Evolutionary conservation across 148 eudicot genomes (phyloP), one percentile per base, ranked within the genome.

Genomic region (Vaccinium myrtillus): DNA sequence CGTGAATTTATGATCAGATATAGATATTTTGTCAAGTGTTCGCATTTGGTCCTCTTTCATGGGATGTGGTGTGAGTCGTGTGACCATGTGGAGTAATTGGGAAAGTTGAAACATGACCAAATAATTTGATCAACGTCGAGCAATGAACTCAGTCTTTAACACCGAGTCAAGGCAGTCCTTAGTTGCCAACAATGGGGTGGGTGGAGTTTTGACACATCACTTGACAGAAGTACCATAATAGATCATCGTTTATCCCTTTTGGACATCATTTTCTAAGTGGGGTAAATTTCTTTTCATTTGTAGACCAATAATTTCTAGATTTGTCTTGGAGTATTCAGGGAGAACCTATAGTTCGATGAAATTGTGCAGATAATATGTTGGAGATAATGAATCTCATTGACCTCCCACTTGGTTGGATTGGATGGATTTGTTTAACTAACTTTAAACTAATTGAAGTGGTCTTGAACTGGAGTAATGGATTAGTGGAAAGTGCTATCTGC

Each of bases 11-110:
- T 75, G 23, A 19, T 8, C 8, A 81, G 27, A 5, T 25, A 10
- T 12, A 9, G 15, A 25, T 78, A 5, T 49, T 32, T 51, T 27
- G 27, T 65, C 32, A 25, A 43, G 16, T 81, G 51, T 81, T 63
- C 36, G 18, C 53, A 14, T 81, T 63, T 56, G 25, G 74, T 25
- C 15, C 73, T 25, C 36, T 67, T 67, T 67, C 73, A 25, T 67
- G 73, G 73, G 32, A 30, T 27, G 74, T 50, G 71, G 71, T 65
- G 71, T 65, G 63, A 58, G 74, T 50, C 14, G 71, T 65, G 71
- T 65, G 63, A 58, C 63, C 18, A 21, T 67, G 30, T 36, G 21
- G 8, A 12, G n/a, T 30, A 30, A 12, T 69, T 25, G 77, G n/a
- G 48, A 36, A 16, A 16, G 77, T 36, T 1, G 77, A 36, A 73